These are phyloP conservation scores for Aphanocladium album DNA, from an alignment of 2,329 filamentous ascomycete genomes.

Conservation along the genomic window DNA sequence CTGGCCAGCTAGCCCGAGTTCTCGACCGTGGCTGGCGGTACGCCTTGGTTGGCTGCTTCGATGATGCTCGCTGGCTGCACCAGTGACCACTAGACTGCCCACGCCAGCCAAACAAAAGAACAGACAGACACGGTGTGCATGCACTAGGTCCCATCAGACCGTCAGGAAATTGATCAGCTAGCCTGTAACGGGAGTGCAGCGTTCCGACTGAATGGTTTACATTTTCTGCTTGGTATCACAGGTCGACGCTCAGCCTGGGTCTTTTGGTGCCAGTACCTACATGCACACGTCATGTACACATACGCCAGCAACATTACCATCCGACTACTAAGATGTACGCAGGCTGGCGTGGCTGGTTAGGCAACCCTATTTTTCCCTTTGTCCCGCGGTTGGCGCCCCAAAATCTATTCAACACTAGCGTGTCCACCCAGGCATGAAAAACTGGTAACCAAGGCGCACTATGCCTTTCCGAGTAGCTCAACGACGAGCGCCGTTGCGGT, in stretches of 20 bases:
- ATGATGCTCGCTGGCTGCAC: not conserved
- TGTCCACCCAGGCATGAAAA: not conserved
- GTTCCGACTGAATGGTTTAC: not conserved
- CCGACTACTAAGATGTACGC: too few species aligned
- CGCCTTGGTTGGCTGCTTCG: not conserved
- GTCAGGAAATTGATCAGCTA: not conserved
- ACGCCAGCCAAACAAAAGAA: not conserved
- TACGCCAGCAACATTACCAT: too few species aligned
- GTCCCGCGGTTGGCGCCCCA: conserved; percentile 5
- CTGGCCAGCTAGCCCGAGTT: not conserved
- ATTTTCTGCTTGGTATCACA: too few species aligned
- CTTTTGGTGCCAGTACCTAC: too few species aligned
- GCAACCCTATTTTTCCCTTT: not conserved
- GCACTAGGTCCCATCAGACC: not conserved
- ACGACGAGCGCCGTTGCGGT: not conserved
- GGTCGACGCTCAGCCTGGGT: too few species aligned
- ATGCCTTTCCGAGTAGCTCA: not conserved
- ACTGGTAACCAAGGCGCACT: not conserved
- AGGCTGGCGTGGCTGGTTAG: not conserved
- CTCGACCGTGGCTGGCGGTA: not conserved
- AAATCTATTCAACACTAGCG: not conserved
- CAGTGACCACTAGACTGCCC: not conserved
- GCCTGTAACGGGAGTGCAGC: not conserved
- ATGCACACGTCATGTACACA: too few species aligned
- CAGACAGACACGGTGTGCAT: not conserved